Evolutionary conservation across 2,329 filamentous ascomycete species (phyloP), one percentile per base, ranked within the genome.

Genomic region (Scolecobasidium constrictum): DNA sequence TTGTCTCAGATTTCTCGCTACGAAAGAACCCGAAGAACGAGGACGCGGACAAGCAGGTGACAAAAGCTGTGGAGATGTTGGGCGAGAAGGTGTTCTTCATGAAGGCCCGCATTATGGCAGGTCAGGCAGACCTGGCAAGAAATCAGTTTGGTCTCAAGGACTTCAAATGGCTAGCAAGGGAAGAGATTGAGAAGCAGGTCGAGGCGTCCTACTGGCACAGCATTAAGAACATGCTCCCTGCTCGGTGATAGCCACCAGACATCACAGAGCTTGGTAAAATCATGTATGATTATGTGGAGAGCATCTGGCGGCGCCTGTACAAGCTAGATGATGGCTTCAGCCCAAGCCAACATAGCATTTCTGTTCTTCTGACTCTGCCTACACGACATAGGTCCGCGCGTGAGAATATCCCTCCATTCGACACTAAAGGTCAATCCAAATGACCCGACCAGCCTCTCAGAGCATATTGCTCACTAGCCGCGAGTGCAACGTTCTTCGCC

Each of bases 31-130:
- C 54, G 53, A 68, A 56, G 50, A 22, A 40, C 50, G 48, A 49
- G 31, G 54, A 58, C 48, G 45, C 53, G 49, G 26, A 7, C 26
- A 31, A 31, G 26, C 26, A 31, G 26, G 49, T 45, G 45, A 49
- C 55, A 37, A n/a, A 31, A 31, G 50, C 51, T n/a, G 54, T 55
- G 21, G 46, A 53, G 19, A 56, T 68, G 50, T 65, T 72, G 44
- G 86, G 85, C 42, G 75, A 83, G 56, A 95, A 94, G 73, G 81
- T 80, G 2, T 98, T 98, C 65, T 95, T 94, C 73, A 77, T 96
- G 71, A 96, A 96, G 72, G 85, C 79, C 40, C 78, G 92, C 49
- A 96, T 98, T 61, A 86, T 96, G 83, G 86, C 88, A 23, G 92
- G 92, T n/a, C 92, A 96, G 66, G 86, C 83, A 21, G 76, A 94